These are phyloP conservation scores for Astrocystis sublimbata DNA, from an alignment of 495 filamentous ascomycete genomes.

Conservation along the genomic window DNA sequence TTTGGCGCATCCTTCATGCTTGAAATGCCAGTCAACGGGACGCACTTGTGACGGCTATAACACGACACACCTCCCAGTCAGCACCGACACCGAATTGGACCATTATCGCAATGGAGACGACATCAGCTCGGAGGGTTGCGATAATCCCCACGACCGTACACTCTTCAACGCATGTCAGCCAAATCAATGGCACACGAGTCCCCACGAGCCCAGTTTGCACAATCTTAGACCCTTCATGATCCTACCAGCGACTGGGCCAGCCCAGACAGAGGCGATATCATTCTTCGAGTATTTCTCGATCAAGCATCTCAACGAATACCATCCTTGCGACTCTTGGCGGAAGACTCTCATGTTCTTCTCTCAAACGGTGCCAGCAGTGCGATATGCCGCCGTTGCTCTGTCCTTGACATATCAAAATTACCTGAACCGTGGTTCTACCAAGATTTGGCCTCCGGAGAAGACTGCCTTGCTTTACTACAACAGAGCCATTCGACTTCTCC, in stretches of 20 bases:
- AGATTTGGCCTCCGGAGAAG: conserved; percentile 12
- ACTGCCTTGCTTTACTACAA: conserved; percentile 20
- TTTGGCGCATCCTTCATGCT: conserved; percentile 20
- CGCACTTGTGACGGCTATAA: conserved; percentile 25
- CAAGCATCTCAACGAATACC: conserved; percentile 35
- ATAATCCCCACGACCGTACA: not conserved
- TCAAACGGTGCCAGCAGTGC: conserved; percentile 37
- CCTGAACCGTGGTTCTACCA: not conserved
- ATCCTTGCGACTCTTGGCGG: conserved; percentile 31
- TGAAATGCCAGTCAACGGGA: conserved; percentile 26
- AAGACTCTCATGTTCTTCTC: conserved; percentile 36
- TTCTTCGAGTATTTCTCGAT: conserved; percentile 36
- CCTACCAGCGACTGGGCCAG: conserved; percentile 21
- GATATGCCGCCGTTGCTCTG: conserved; percentile 35
- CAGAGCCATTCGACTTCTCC: conserved; percentile 23
- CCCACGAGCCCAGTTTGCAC: not conserved
- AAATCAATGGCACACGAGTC: not conserved
- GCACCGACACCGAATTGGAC: not conserved
- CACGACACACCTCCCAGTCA: not conserved
- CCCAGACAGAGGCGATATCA: conserved; percentile 28
- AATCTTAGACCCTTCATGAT: conserved; percentile 17
- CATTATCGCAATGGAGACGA: not conserved
- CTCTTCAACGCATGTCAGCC: conserved; percentile 5
- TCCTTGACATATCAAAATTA: conserved; percentile 29
- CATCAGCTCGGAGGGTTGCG: not conserved